Evolutionary conservation across 2,329 filamentous ascomycete species (phyloP).

Genomic region (Aspergillus brasiliensis): DNA sequence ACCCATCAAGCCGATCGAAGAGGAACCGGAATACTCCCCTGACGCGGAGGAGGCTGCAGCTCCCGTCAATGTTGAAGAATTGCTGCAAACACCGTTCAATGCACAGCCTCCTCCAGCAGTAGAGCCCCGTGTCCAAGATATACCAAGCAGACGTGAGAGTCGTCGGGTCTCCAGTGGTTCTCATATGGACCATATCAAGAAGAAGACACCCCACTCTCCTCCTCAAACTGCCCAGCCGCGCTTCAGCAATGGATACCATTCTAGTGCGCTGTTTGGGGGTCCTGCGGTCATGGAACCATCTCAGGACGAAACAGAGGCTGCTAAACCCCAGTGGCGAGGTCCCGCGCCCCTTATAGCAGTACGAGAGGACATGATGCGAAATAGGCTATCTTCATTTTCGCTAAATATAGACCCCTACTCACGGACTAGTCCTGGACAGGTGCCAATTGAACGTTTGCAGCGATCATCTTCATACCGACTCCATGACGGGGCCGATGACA

Average conservation of each 20-base stretch:
- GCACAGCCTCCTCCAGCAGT: conserved; percentile 48
- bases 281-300: conserved; percentile 15
- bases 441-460: neutral
- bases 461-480: conserved; percentile 24
- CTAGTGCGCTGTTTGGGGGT: conserved; percentile 26
- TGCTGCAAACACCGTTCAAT: conserved; percentile 64
- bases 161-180: conserved; percentile 20
- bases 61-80: conserved; percentile 65
- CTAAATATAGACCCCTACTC: conserved; percentile 34
- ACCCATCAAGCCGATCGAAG: conserved; percentile 45
- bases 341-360: conserved; percentile 55
- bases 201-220: conserved; percentile 8
- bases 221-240: conserved; percentile 11
- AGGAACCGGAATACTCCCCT: conserved; percentile 32
- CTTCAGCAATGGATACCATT: conserved; percentile 8
- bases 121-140: conserved; percentile 20
- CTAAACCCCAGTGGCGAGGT: conserved; percentile 28
- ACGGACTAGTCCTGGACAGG: conserved; percentile 28
- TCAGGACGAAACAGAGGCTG: conserved; percentile 19
- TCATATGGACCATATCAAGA: conserved; percentile 12
- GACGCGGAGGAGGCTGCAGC: conserved; percentile 55
- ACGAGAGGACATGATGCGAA: conserved; percentile 55
- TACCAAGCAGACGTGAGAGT: conserved; percentile 16
- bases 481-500: conserved; percentile 60
- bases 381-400: conserved; percentile 40